A percentile compares a stretch with the other conserved stretches of the same genome.
Conservation (phyloP, 2,329 filamentous ascomycete genomes). For the Nothophaeocryptopus gaeumannii region DNA sequence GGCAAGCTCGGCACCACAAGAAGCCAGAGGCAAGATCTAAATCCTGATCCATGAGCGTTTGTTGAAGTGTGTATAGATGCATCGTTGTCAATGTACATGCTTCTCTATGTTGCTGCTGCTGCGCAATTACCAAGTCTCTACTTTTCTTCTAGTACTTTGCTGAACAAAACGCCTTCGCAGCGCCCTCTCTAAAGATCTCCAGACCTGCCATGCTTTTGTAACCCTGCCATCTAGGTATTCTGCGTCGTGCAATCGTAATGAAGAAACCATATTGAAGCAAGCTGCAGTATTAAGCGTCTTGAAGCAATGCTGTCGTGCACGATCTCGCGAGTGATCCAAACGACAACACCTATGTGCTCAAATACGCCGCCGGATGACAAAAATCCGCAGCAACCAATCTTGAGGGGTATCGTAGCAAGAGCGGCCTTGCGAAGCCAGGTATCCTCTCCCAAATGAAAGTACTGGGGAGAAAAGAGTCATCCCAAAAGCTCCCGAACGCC, state of each 20-base stretch:
- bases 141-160: conserved; percentile 3
- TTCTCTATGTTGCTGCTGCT: conserved; percentile 1
- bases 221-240: neutral
- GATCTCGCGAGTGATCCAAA: neutral
- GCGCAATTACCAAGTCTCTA: conserved; percentile 1
- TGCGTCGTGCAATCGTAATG: conserved; percentile 4
- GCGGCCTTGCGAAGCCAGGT: conserved; percentile 27
- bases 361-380: conserved; percentile 1
- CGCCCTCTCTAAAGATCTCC: conserved; percentile 1
- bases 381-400: conserved; percentile 13
- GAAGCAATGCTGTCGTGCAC: too few relatives aligned
- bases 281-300: too few relatives aligned
- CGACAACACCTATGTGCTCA: neutral
- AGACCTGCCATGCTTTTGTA: conserved; percentile 1
- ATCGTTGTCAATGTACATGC: neutral
- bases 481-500: conserved; percentile 30
- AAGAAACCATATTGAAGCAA: neutral
- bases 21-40: too few relatives aligned
- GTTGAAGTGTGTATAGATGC: too few relatives aligned
- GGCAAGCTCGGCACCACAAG: too few relatives aligned
- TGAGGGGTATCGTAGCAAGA: conserved; percentile 25
- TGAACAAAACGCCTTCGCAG: neutral
- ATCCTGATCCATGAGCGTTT: too few relatives aligned
- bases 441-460: conserved; percentile 25
- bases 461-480: conserved; percentile 26